Evolutionary conservation across 352 stramenopile species (phyloP), one percentile per base, ranked within the genome.

Genomic region (Phytophthora rubi): DNA sequence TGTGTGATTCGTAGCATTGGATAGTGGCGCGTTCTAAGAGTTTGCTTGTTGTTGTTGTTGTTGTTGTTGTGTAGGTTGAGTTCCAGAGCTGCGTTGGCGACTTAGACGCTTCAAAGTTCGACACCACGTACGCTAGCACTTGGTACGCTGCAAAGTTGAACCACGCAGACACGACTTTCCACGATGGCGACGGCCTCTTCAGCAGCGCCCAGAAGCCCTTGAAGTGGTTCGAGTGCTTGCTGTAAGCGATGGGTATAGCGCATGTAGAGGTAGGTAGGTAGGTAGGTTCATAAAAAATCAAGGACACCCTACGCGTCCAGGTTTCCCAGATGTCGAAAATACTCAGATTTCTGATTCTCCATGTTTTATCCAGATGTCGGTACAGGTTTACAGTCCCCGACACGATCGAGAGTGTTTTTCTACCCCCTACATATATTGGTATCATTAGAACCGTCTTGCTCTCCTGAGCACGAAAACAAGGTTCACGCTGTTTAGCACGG

Each of bases 141-240:
- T 86, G 77, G 76, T 89, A 91, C 70, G 65, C 69, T n/a, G 77
- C 77, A n/a, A 79, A 77, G 45, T 59, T 91, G 45, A 91, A 88
- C 67, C 83, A 91, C 64, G 68, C 66, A 18, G 83, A 91, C 61
- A 85, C 71, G 21, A 76, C 79, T 16, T 89, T 91, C 73, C 77
- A 82, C 61, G 77, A 85, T 61, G 79, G 80, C n/a, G 83, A 91
- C 33, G 72, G 70, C 4, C 68, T 82, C 35, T 84, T 85, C 37
- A 76, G 79, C 48, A 75, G 71, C 39, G 65, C 65, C n/a, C 67
- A 84, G 61, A 90, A 90, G 58, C 82, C 82, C 2, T 62, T 84
- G 42, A 88, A 90, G 61, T 90, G 82, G 82, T 88, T 90, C 55
- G 77, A 88, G 63, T 86, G 80, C 28, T 44, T 76, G 44, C 59